A percentile compares a stretch with the other conserved stretches of the same genome.
These are phyloP conservation scores for Vigna nakashimae DNA, from an alignment of 306 rosid genomes.

Conservation along the genomic window DNA sequence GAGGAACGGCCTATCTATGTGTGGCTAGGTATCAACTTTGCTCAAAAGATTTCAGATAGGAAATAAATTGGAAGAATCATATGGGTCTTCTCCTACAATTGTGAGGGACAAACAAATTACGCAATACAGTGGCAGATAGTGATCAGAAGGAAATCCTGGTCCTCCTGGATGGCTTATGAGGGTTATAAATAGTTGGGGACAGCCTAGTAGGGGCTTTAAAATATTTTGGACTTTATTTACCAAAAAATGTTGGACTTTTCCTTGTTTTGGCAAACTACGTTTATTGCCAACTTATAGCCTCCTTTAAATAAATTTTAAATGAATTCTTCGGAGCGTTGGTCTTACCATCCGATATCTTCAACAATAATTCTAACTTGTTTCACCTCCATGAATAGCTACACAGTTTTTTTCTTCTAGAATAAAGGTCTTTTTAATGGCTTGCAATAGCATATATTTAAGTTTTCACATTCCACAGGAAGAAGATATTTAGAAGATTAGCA, in stretches of 20 bases:
- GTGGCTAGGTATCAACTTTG: conserved; percentile 37
- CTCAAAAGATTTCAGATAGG: conserved; percentile 51
- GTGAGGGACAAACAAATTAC: conserved; percentile 58
- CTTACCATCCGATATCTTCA: conserved; percentile 38
- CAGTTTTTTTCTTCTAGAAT: conserved; percentile 16
- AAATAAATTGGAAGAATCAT: conserved; percentile 56
- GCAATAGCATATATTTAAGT: conserved; percentile 5
- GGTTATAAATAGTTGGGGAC: conserved; percentile 79
- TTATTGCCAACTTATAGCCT: conserved; percentile 57
- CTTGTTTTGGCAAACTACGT: conserved; percentile 60
- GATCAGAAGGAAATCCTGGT: conserved; percentile 57
- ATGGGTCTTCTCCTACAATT: conserved; percentile 59
- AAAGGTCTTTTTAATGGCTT: conserved; percentile 12
- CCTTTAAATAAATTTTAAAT: conserved; percentile 49
- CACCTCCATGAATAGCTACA: conserved; percentile 19
- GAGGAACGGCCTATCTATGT: conserved; percentile 49
- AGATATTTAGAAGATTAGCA: conserved; percentile 11
- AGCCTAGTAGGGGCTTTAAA: conserved; percentile 63
- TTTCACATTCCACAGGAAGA: conserved; percentile 13
- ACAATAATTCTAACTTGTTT: conserved; percentile 37
- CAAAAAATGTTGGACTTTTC: conserved; percentile 55
- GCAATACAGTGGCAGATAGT: conserved; percentile 63
- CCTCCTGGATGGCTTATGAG: conserved; percentile 54
- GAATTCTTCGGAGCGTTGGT: conserved; percentile 48
- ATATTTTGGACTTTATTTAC: conserved; percentile 59